phyloP scores from a whole-genome alignment of 768 basidiomycete species.

The Mycena sanguinolenta region DNA sequence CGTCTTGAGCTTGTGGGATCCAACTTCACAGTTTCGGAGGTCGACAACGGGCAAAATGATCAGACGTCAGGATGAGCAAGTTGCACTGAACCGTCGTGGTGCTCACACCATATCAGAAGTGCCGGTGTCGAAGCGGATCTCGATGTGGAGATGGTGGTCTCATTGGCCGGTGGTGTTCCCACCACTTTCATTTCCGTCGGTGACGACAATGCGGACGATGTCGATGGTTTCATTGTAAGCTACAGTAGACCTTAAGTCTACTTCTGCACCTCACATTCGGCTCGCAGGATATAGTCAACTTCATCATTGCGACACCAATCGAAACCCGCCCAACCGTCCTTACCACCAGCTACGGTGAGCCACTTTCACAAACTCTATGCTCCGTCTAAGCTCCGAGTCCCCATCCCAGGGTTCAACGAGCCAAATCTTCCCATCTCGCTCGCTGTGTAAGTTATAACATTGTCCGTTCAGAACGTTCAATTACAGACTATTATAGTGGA shows the following conservation, averaged over 20 bases:
- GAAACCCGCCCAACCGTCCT: constrained; percentile 57
- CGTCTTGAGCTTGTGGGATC: constrained; percentile 30
- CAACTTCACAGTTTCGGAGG: constrained; percentile 32
- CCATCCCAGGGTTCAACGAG: constrained; percentile 46
- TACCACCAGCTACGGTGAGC: constrained; percentile 51
- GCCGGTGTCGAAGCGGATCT: constrained; percentile 55
- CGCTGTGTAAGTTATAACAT: background rate
- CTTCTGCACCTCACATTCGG: constrained; percentile 33
- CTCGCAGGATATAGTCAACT: constrained; percentile 39
- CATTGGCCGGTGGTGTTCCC: constrained; percentile 53
- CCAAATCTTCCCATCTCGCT: constrained; percentile 50
- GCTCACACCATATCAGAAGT: background rate
- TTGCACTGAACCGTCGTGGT: constrained; percentile 45
- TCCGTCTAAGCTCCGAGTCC: too few species aligned
- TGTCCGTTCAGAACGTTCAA: too few species aligned
- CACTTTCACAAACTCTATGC: too few species aligned
- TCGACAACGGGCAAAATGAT: constrained; percentile 43
- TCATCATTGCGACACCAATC: constrained; percentile 55
- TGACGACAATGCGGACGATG: background rate
- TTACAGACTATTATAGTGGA: constrained; percentile 31
- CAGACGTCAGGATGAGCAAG: constrained; percentile 24
- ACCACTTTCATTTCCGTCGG: constrained; percentile 49
- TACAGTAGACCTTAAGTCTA: constrained; percentile 13
- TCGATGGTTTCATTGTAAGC: constrained; percentile 28
- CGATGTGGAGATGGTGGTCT: constrained; percentile 57